Base-by-base conservation (phyloP, 2,329 filamentous ascomycete species). In the Volutella citrinella region DNA sequence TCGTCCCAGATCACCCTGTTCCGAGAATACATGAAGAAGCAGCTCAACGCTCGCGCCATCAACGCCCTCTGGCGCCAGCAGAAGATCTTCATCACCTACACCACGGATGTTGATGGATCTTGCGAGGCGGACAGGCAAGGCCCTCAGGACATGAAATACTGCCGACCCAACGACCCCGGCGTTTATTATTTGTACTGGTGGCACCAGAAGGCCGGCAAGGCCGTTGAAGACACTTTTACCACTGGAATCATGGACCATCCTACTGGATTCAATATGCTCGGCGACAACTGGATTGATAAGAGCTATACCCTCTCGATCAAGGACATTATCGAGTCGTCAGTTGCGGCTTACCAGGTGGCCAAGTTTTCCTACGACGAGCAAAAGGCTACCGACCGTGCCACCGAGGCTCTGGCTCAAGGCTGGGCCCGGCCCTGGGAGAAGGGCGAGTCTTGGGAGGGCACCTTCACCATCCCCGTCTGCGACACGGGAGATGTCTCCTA, bases 111-210 rank as follows among this genome's bases (percentile, higher is more conserved):
- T 10, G 31, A 33, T 19, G 31, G 31, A 13, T 27, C 22, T 10
- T 33, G 31, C 19, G 24, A 27, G 24, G 17, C 27, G 10, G 31
- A 33, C 14, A 17, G 22, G 18, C 31, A 33, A 13, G 31, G 31
- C 14, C 31, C 31, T 8, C 31, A 33, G 18, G 31, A 33, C 10
- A 33, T 33, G 31, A 33, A 33, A 19, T 33, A 33, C 24, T 33
- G 31, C 23, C 31, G 31, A 15, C 23, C 27, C 3, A 18, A 18
- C 17, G 31, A 33, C 8, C 4, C 23, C 13, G 31, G 31, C 17
- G 31, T 33, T 15, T 33, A 33, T 25, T 33, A 33, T 25, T 17
- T 33, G 4, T 33, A 33, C 31, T 33, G 31, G 31, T 33, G 31
- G 31, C 24, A 33, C 24, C 23, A 33, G 17, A 25, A 23, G 19